phyloP scores from a whole-genome alignment of 2,329 filamentous ascomycete genomes.

The Apiospora kogelbergensis region DNA sequence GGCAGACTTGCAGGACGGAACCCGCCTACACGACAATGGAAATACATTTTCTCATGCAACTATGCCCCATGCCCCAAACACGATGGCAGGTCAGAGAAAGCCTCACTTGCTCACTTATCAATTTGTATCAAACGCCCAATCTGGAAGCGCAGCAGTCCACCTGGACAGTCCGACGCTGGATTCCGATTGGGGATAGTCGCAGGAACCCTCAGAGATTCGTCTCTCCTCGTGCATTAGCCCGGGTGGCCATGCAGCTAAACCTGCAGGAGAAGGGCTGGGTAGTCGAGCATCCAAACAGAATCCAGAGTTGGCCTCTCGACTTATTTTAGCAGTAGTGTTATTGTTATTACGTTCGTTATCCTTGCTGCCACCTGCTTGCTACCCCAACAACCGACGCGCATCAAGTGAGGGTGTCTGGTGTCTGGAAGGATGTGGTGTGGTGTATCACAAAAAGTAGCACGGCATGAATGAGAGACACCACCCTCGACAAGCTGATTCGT shows the following conservation, averaged over 20 bases:
- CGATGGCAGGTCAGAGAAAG: background rate
- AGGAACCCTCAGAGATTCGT: slow-evolving; percentile 15
- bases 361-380: background rate
- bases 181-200: slow-evolving; percentile 13
- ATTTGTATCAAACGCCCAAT: slow-evolving; percentile 3
- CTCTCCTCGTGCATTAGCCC: slow-evolving; percentile 7
- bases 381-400: slow-evolving; percentile 7
- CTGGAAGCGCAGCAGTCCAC: background rate
- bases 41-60: background rate
- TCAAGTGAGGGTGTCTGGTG: background rate
- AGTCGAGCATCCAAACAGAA: background rate
- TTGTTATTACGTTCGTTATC: background rate
- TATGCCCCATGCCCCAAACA: background rate
- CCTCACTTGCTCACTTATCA: slow-evolving; percentile 7
- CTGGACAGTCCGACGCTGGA: background rate
- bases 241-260: background rate
- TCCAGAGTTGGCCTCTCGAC: background rate
- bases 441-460: slow-evolving; percentile 6
- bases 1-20: slow-evolving; percentile 7
- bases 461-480: background rate
- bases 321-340: slow-evolving; percentile 1
- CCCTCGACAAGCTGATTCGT: background rate
- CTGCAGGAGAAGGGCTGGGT: slow-evolving; percentile 6
- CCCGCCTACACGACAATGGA: background rate
- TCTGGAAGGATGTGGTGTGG: background rate